A percentile compares a stretch with the other conserved stretches of the same genome.
Evolutionary conservation across 73 alveolate species (phyloP).

Genomic region (Paramecium octaurelia): DNA sequence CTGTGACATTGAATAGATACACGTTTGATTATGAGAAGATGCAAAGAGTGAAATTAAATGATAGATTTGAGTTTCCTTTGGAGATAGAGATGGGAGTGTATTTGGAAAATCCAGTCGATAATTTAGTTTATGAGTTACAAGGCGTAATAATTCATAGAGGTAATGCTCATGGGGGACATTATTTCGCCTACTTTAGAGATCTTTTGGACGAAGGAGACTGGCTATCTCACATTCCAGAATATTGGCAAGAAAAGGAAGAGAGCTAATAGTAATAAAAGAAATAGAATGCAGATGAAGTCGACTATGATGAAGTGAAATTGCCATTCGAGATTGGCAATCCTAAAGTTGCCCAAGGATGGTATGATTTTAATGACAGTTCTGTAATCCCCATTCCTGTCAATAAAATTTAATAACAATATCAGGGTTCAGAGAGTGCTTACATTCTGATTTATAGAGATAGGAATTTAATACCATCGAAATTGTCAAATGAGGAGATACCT

Average conservation of each 20-base stretch:
- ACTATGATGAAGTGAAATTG: slow-evolving; percentile 79
- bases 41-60: slow-evolving; percentile 90
- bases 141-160: slow-evolving; percentile 97
- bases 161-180: slow-evolving; percentile 95
- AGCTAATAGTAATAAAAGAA: neutral
- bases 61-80: slow-evolving; percentile 90
- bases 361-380: slow-evolving; percentile 92
- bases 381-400: slow-evolving; percentile 89
- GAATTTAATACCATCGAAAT: neutral
- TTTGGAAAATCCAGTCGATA: slow-evolving; percentile 80
- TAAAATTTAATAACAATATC: slow-evolving; percentile 81
- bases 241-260: slow-evolving; percentile 63
- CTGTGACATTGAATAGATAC: slow-evolving; percentile 88
- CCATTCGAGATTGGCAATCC: slow-evolving; percentile 85
- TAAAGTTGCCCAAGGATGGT: slow-evolving; percentile 89
- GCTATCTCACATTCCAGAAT: slow-evolving; percentile 74
- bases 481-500: slow-evolving; percentile 70
- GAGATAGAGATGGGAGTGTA: slow-evolving; percentile 86
- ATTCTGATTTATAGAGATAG: slow-evolving; percentile 85
- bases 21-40: slow-evolving; percentile 86
- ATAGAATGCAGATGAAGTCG: slow-evolving; percentile 28
- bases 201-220: slow-evolving; percentile 94
- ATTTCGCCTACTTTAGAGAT: slow-evolving; percentile 95
- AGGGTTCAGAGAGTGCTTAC: slow-evolving; percentile 91
- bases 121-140: slow-evolving; percentile 82